Evolutionary conservation across 495 filamentous ascomycete genomes (phyloP).

Genomic region (Penicillium macrosclerotiorum): DNA sequence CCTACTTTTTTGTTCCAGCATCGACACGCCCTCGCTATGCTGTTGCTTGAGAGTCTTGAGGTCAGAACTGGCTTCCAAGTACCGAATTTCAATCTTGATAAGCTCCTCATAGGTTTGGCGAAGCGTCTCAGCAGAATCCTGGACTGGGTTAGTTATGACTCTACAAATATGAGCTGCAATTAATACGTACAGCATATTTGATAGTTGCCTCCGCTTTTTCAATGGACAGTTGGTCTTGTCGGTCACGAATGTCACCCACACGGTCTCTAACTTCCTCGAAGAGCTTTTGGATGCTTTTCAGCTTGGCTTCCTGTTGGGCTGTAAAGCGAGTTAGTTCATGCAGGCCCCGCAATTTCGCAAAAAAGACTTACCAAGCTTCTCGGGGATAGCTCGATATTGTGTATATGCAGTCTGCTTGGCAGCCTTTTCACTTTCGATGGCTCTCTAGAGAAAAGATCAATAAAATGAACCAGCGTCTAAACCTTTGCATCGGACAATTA

Average conservation of each 20-base stretch:
- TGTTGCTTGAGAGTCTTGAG: constrained; percentile 59
- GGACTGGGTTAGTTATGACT: constrained; percentile 22
- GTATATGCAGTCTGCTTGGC: constrained; percentile 58
- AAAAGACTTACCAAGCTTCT: constrained; percentile 59
- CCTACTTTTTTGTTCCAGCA: constrained; percentile 45
- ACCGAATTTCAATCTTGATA: constrained; percentile 62
- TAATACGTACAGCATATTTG: constrained; percentile 54
- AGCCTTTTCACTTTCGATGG: constrained; percentile 52
- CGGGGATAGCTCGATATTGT: constrained; percentile 64
- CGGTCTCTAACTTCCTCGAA: constrained; percentile 42
- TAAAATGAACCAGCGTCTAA: not conserved
- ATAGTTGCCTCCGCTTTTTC: constrained; percentile 63
- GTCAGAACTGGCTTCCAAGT: constrained; percentile 80
- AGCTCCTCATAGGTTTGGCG: constrained; percentile 59
- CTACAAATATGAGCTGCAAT: too few relatives aligned
- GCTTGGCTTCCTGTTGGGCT: constrained; percentile 55
- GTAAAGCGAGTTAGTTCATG: constrained; percentile 15
- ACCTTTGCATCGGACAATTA: constrained; percentile 24
- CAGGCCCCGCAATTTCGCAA: not conserved
- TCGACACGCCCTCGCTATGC: constrained; percentile 55
- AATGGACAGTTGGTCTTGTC: constrained; percentile 57
- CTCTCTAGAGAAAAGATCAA: constrained; percentile 32
- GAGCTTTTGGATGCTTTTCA: constrained; percentile 39
- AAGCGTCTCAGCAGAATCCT: constrained; percentile 59
- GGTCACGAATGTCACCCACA: constrained; percentile 40